Base-by-base conservation (phyloP, 768 basidiomycete species). In the Lanmaoa rubissima region DNA sequence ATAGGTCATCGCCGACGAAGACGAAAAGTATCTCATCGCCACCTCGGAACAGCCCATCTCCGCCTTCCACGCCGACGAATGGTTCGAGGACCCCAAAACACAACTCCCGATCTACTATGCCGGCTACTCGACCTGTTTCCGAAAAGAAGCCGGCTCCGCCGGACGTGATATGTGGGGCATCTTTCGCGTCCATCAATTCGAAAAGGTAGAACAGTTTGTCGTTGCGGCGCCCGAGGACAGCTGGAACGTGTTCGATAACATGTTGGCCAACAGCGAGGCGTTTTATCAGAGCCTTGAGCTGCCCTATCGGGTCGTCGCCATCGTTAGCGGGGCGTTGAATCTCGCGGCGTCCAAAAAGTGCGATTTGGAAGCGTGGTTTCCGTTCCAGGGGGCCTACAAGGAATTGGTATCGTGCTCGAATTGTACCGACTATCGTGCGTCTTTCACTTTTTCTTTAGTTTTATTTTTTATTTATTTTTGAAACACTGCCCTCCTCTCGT, bases 101-200 rank as follows among this genome's bases (percentile, higher is more conserved):
- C 93, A 96, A 69, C 86, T 99, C n/a, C 97, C 97, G 2, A 81
- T 97, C 69, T 81, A 82, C 75, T 97, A 90, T 66, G 90, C 90
- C 0, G 89, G 90, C 21, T 92, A 88, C 72, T 92, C 88, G 66
- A 98, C 96, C 16, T 98, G 96, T 73, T 99, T 99, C 88, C 87
- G 97, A 31, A 98, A 98, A 76, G 97, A 99, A 77, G 97, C 97
- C 3, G 97, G 97, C 35, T 90, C 94, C 3, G 94, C 94, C 9
- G 97, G 97, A 4, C 88, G 94, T 53, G 97, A 99, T 65, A 98
- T 96, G 81, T 98, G 97, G 94, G 97, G 97, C 55, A 98, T 98
- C 74, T 99, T 99, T 86, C 92, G 97, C 24, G 96, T 99, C 53
- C 97, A 99, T 70, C 97, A 99, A 74, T 99, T 99, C 63, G 97